Percentiles rank a stretch among this genome's conserved stretches.
phyloP scores from a whole-genome alignment of 2,329 filamentous ascomycete species.

The Trichoderma breve region DNA sequence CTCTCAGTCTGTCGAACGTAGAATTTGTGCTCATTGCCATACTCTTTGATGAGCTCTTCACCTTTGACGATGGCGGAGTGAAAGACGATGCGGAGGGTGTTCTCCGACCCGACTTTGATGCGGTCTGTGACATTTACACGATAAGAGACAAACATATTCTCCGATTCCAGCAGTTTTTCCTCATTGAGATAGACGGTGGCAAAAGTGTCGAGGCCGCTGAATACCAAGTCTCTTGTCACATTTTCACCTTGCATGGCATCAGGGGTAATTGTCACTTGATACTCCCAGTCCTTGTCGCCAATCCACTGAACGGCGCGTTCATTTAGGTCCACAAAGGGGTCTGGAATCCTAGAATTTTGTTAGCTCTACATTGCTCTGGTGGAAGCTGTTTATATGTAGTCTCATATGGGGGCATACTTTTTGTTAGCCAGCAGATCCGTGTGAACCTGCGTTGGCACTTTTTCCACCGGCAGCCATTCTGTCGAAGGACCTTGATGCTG shows the following conservation, averaged over 20 bases:
- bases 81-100: constrained; percentile 56
- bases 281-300: constrained; percentile 60
- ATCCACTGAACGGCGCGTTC: constrained; percentile 61
- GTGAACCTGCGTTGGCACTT: constrained; percentile 39
- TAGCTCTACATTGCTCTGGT: not conserved
- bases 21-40: constrained; percentile 55
- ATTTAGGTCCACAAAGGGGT: constrained; percentile 62
- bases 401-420: constrained; percentile 27
- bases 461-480: constrained; percentile 36
- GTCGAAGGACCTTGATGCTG: constrained; percentile 27
- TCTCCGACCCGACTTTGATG: constrained; percentile 37
- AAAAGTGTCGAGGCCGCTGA: constrained; percentile 64
- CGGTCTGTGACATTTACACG: constrained; percentile 49
- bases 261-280: constrained; percentile 43
- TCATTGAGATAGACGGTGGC: constrained; percentile 58
- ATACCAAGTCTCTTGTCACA: constrained; percentile 47
- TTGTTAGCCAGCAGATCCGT: constrained; percentile 38
- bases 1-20: constrained; percentile 49
- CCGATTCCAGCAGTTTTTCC: constrained; percentile 49
- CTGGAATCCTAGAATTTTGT: constrained; percentile 40
- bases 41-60: constrained; percentile 49
- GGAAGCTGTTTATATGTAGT: not conserved
- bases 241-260: constrained; percentile 4
- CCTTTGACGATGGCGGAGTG: constrained; percentile 53
- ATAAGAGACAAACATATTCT: constrained; percentile 64